Evolutionary conservation across 768 basidiomycete species (phyloP).

Genomic region (Hericium alpestre): DNA sequence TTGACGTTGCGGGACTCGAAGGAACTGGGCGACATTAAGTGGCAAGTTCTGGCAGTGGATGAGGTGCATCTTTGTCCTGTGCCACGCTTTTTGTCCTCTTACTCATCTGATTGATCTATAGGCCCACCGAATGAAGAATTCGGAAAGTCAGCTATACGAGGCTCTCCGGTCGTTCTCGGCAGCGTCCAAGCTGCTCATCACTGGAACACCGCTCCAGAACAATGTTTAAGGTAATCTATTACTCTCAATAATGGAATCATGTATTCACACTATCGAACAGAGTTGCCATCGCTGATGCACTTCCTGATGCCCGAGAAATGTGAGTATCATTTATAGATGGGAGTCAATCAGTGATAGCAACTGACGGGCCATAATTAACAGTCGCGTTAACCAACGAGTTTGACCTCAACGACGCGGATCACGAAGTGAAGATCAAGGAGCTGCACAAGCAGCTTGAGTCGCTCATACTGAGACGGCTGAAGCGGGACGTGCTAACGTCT

Average conservation of each 20-base stretch:
- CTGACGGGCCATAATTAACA: constrained; percentile 20
- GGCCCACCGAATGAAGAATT: constrained; percentile 98
- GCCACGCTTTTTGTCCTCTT: neutral
- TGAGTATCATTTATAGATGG: constrained; percentile 24
- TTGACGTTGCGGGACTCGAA: constrained; percentile 82
- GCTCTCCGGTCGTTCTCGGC: constrained; percentile 83
- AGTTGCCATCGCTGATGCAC: constrained; percentile 94
- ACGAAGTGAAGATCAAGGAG: constrained; percentile 91
- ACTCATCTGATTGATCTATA: constrained; percentile 18
- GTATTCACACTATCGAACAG: constrained; percentile 28
- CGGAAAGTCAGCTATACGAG: constrained; percentile 94
- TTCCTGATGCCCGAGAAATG: constrained; percentile 99
- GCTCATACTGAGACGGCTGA: constrained; percentile 89
- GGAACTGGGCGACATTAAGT: constrained; percentile 88
- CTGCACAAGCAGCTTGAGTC: constrained; percentile 87
- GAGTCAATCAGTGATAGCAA: neutral
- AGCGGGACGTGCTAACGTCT: constrained; percentile 92
- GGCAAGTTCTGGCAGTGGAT: constrained; percentile 94
- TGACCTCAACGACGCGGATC: constrained; percentile 86
- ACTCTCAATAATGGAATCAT: constrained; percentile 5
- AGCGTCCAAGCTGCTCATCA: constrained; percentile 90
- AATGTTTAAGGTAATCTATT: constrained; percentile 78
- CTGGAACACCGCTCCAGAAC: constrained; percentile 96
- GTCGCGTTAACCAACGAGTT: constrained; percentile 92
- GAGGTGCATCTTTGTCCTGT: constrained; percentile 45